Percentiles rank a stretch among this genome's conserved stretches.
These are phyloP conservation scores for Lepiota venenata DNA, from an alignment of 768 basidiomycete species.

Conservation along the genomic window DNA sequence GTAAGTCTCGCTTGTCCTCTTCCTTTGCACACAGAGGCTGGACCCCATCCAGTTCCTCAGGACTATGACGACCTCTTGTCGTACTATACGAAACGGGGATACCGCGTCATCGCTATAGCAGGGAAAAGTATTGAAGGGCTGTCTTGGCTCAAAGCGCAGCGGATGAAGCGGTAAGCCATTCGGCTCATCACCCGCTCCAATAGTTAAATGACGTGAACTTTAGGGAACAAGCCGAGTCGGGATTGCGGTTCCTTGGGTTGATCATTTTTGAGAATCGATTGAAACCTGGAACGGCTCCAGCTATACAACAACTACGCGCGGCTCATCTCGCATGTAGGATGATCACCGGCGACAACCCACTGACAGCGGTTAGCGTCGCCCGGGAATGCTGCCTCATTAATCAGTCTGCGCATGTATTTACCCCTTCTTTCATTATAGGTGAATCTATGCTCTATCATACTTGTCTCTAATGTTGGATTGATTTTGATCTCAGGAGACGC, in stretches of 20 bases:
- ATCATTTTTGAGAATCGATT: slow-evolving; percentile 99
- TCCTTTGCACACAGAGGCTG: slow-evolving; percentile 1
- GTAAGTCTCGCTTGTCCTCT: slow-evolving; percentile 43
- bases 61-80: slow-evolving; percentile 96
- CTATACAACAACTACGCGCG: slow-evolving; percentile 81
- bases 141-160: slow-evolving; percentile 96
- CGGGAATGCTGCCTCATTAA: slow-evolving; percentile 89
- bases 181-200: background rate
- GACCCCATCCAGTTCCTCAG: slow-evolving; percentile 65
- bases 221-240: slow-evolving; percentile 93
- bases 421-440: slow-evolving; percentile 80
- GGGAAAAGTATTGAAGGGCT: slow-evolving; percentile 93
- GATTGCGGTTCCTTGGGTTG: slow-evolving; percentile 86
- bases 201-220: slow-evolving; percentile 6
- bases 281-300: slow-evolving; percentile 87
- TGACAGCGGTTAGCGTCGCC: slow-evolving; percentile 96
- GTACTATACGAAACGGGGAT: slow-evolving; percentile 96
- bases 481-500: slow-evolving; percentile 44
- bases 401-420: slow-evolving; percentile 86
- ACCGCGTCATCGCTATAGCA: slow-evolving; percentile 96
- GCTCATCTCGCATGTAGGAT: slow-evolving; percentile 95
- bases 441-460: slow-evolving; percentile 7
- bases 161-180: slow-evolving; percentile 77
- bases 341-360: slow-evolving; percentile 97
- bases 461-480: background rate